phyloP scores from a whole-genome alignment of 2,329 filamentous ascomycete species.

The Boeremia exigua region DNA sequence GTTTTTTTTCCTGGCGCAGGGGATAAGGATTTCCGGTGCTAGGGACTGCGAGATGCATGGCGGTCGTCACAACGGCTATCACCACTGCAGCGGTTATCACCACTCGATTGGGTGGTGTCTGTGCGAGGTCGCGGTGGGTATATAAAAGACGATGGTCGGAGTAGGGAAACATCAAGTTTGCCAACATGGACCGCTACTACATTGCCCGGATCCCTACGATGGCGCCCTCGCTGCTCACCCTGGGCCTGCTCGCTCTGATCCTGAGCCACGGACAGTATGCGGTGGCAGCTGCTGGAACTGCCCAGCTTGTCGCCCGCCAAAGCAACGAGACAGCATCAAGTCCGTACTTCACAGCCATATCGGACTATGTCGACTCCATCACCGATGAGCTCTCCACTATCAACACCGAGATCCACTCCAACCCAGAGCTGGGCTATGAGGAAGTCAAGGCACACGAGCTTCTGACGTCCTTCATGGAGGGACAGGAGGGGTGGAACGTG shows the following conservation, averaged over 20 bases:
- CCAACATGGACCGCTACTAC: neutral
- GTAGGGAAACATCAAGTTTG: neutral
- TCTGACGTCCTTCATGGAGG: conserved; percentile 57
- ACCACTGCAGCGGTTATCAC: neutral
- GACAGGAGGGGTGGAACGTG: conserved; percentile 38
- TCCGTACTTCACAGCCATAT: conserved; percentile 17
- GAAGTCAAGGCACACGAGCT: conserved; percentile 59
- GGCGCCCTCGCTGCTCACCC: conserved; percentile 6
- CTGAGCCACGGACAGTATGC: conserved; percentile 2
- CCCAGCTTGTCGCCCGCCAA: conserved; percentile 7
- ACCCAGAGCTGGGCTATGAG: conserved; percentile 58
- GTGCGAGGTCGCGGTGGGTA: neutral
- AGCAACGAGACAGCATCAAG: conserved; percentile 8
- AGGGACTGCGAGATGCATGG: neutral
- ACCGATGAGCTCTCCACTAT: conserved; percentile 50
- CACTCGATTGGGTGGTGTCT: neutral
- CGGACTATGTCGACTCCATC: conserved; percentile 21
- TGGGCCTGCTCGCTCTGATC: conserved; percentile 5
- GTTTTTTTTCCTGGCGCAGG: neutral
- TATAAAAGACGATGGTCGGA: neutral
- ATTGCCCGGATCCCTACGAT: conserved; percentile 2
- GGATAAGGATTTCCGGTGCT: neutral
- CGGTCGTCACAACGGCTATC: neutral
- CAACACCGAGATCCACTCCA: conserved; percentile 60
- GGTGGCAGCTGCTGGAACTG: neutral